Evolutionary conservation across 805 yeast genomes (phyloP), one percentile per base, ranked within the genome.

Genomic region (Tetrapisispora phaffii): DNA sequence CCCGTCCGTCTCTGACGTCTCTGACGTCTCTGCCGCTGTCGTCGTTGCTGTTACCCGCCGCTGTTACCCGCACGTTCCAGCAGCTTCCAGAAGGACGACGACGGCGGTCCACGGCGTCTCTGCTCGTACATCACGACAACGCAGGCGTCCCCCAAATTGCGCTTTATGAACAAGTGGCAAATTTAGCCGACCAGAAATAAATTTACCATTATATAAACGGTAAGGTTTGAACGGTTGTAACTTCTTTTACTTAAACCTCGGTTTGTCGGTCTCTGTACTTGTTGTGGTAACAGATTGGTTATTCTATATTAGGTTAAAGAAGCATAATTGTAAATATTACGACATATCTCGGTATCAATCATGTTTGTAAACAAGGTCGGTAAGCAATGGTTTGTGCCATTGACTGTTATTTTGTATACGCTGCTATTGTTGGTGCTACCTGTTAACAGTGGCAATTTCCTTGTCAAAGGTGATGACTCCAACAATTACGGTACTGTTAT

Each of bases 401-500:
- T 59, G 60, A 70, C 64, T 58, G 55, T 48, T 44, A 38, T 61
- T 39, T 33, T 61, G 13, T 63, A 63, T 40, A 55, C 62, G 33
- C 47, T 63, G 19, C 55, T 63, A 42, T 47, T 59, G 43, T 56
- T 63, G 13, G 52, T 58, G 7, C 47, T 62, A 36, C 66, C 67
- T 35, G 47, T 59, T 17, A 59, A 60, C 35, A 53, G 55, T 36
- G 31, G 31, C 31, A 28, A 28, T 28, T 52, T 60, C 43, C 41
- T 68, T 34, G 62, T 63, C 23, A 66, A 66, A 46, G 67, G 57
- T 36, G 67, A 56, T 23, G 71, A 68, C 17, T 62, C 63, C 5
- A 77, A 75, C 38, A 68, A 62, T 51, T 77, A 77, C 50, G 82
- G 82, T 47, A 76, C 75, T 47, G 90, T 84, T 40, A 85, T 85